Conservation (phyloP, 2,329 filamentous ascomycete genomes). For the Huntiella abstrusa region DNA sequence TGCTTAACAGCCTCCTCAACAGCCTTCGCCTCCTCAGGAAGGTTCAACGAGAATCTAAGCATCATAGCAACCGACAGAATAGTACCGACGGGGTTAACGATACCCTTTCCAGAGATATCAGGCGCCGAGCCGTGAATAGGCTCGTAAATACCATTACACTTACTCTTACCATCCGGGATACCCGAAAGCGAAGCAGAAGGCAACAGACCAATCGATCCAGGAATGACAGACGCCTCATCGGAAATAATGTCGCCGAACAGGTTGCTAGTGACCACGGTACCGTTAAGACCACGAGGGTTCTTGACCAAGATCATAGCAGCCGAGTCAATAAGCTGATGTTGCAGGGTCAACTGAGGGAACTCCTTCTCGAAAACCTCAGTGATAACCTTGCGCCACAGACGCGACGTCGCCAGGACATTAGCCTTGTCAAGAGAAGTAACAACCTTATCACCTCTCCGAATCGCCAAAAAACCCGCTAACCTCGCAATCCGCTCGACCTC, state of each 20-base stretch:
- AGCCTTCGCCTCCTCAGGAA: conserved; percentile 55
- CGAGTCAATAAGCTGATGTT: conserved; percentile 84
- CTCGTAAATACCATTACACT: conserved; percentile 90
- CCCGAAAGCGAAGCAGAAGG: conserved; percentile 76
- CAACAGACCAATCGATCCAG: conserved; percentile 71
- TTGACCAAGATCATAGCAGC: conserved; percentile 98
- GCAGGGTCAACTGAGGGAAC: conserved; percentile 69
- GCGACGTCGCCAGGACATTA: conserved; percentile 78
- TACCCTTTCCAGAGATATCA: conserved; percentile 78
- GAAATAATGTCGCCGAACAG: conserved; percentile 91
- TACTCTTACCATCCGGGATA: conserved; percentile 66
- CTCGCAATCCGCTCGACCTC: conserved; percentile 83
- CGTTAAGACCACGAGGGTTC: conserved; percentile 74
- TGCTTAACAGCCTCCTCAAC: conserved; percentile 67
- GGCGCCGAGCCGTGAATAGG: conserved; percentile 91
- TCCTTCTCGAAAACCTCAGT: conserved; percentile 70
- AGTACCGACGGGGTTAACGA: conserved; percentile 70
- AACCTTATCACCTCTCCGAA: conserved; percentile 46
- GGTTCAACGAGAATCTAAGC: conserved; percentile 76
- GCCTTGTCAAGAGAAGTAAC: conserved; percentile 90
- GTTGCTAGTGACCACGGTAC: conserved; percentile 82
- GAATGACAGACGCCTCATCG: conserved; percentile 89
- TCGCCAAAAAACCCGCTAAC: conserved; percentile 62
- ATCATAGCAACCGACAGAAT: conserved; percentile 91
- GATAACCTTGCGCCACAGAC: conserved; percentile 78